Evolutionary conservation across 2,329 filamentous ascomycete genomes (phyloP), one percentile per base, ranked within the genome.

Genomic region (Alternaria solani): DNA sequence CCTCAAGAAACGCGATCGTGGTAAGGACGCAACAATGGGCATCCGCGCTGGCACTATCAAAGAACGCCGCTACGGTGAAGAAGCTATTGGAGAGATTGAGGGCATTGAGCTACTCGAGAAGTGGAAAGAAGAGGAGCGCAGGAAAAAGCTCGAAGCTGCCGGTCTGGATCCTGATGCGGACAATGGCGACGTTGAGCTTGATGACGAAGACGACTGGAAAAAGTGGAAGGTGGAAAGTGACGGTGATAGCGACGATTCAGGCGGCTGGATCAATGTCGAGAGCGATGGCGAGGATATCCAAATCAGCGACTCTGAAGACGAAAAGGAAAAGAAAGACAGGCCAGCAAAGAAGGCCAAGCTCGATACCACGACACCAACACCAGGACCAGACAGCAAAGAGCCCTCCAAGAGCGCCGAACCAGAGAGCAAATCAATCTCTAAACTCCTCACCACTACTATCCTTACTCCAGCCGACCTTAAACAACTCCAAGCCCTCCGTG

Each of bases 381-480:
- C 68, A 1, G 58, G 51, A 6, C 44, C 47, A n/a, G 79, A 84
- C 44, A 79, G 84, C 46, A 80, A 83, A 41, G 76, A 79, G 43
- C 69, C 77, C 26, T 49, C 61, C 41, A 67, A 67, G 44, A 57
- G 75, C n/a, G 79, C 78, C 28, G 76, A 81, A 5, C 66, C 74
- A 5, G 81, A 81, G n/a, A 41, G 78, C 12, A 75, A 76, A 51
- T 66, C 67, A n/a, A 74, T 78, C 46, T 77, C 75, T 54, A 93
- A 89, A 71, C 87, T 97, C 43, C 94, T 94, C n/a, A 97, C 92
- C 0, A 96, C 92, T 2, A 91, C 92, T 49, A 96, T 99, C 66
- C 89, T 99, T 63, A 99, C 95, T 0, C 95, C 95, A 0, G 95
- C 95, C 12, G 95, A 99, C 79, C 86, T 98, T n/a, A 90, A 92